phyloP scores from a whole-genome alignment of 345 rosid species.

The Litchi chinensis region DNA sequence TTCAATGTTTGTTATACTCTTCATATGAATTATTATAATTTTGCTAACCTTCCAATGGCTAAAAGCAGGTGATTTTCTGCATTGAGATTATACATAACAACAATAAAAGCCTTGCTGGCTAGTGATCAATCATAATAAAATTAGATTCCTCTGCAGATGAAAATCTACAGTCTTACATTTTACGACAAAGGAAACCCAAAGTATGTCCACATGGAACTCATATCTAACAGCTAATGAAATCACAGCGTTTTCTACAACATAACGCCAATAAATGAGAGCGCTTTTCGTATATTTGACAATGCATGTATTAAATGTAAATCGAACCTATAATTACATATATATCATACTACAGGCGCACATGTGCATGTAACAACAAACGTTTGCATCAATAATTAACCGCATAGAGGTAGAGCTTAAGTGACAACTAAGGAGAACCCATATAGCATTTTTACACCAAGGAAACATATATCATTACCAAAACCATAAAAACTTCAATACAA shows the following conservation, averaged over 20 bases:
- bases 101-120: neutral
- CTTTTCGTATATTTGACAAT: neutral
- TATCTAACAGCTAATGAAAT: constrained; percentile 6
- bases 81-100: neutral
- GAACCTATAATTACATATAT: neutral
- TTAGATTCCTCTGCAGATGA: neutral
- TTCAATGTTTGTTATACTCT: neutral
- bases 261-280: neutral
- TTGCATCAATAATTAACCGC: neutral
- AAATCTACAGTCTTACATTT: neutral
- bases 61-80: neutral
- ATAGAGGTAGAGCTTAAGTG: neutral
- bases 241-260: neutral
- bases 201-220: neutral
- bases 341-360: neutral
- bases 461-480: no score
- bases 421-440: neutral
- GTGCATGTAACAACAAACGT: neutral
- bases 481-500: neutral
- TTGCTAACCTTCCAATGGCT: neutral
- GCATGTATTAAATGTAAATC: neutral
- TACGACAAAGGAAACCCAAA: neutral
- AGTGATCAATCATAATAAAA: constrained; percentile 8
- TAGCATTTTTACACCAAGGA: neutral
- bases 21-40: neutral